A percentile compares a stretch with the other conserved stretches of the same genome.
These are phyloP conservation scores for Hygrophoropsis aurantiaca DNA, from an alignment of 768 basidiomycete species.

Conservation along the genomic window DNA sequence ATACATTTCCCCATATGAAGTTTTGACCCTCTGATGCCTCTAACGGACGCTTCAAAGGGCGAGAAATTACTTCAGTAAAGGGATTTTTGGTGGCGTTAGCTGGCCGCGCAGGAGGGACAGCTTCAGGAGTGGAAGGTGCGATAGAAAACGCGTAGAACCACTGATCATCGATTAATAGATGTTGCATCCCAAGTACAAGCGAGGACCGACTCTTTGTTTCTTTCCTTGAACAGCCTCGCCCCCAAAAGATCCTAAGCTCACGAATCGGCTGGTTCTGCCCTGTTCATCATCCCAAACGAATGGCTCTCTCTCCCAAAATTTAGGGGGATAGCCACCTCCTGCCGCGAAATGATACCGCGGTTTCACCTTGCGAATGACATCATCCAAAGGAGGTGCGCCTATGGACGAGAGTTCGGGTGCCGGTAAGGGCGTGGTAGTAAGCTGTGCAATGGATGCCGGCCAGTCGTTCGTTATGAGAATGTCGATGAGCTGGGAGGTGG, in stretches of 20 bases:
- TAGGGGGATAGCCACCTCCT: conserved; percentile 58
- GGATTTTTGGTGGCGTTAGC: conserved; percentile 72
- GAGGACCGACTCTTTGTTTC: conserved; percentile 75
- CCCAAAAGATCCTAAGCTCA: conserved; percentile 89
- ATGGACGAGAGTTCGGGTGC: conserved; percentile 39
- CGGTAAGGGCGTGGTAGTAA: conserved; percentile 57
- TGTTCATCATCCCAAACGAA: conserved; percentile 78
- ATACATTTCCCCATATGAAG: conserved; percentile 67
- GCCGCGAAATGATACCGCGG: conserved; percentile 89
- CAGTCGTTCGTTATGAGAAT: conserved; percentile 80
- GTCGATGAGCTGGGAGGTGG: conserved; percentile 69
- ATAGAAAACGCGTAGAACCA: conserved; percentile 99
- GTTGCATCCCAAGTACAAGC: conserved; percentile 1
- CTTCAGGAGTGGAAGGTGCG: conserved; percentile 46
- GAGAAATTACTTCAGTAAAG: conserved; percentile 44
- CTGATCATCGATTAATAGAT: conserved; percentile 38
- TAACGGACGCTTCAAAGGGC: conserved; percentile 52
- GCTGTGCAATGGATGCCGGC: conserved; percentile 63
- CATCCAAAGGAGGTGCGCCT: conserved; percentile 61
- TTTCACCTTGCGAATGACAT: conserved; percentile 61
- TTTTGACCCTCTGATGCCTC: conserved; percentile 53
- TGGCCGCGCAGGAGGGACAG: conserved; percentile 43
- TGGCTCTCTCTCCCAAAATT: conserved; percentile 96
- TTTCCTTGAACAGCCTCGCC: conserved; percentile 56
- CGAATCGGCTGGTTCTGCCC: conserved; percentile 67